Conservation (phyloP, 805 yeast species). For the Wickerhamiella dianesei region DNA sequence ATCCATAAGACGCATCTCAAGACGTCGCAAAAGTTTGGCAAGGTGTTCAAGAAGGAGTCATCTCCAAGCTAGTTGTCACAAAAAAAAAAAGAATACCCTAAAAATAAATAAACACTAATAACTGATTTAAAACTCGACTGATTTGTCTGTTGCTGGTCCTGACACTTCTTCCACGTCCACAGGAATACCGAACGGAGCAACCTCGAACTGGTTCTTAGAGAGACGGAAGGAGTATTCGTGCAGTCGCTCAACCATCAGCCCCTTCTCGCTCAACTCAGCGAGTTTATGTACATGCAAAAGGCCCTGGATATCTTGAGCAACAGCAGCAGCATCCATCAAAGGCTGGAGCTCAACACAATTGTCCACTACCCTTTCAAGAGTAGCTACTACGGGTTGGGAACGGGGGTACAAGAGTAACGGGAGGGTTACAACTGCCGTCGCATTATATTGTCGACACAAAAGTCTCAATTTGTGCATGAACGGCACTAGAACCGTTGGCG, state of each 20-base stretch:
- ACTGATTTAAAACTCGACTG: background rate
- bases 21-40: constrained; percentile 10
- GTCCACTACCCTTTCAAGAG: constrained; percentile 49
- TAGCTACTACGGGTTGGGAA: constrained; percentile 32
- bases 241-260: constrained; percentile 59
- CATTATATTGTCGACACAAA: constrained; percentile 36
- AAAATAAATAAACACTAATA: background rate
- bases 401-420: constrained; percentile 57
- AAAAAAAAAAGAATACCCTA: background rate
- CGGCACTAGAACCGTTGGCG: constrained; percentile 38
- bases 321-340: constrained; percentile 45
- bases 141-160: background rate
- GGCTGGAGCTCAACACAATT: constrained; percentile 66
- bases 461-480: constrained; percentile 48
- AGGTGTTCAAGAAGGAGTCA: constrained; percentile 4
- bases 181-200: constrained; percentile 95
- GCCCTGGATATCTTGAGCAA: constrained; percentile 45
- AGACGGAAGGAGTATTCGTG: constrained; percentile 80
- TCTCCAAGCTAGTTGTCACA: background rate
- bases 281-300: constrained; percentile 61
- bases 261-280: constrained; percentile 60
- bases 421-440: constrained; percentile 42
- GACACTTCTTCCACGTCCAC: constrained; percentile 48
- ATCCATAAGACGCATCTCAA: constrained; percentile 19
- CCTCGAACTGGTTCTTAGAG: constrained; percentile 69